These are phyloP conservation scores for Biscutella laevigata DNA, from an alignment of 441 rosid genomes.

Conservation along the genomic window DNA sequence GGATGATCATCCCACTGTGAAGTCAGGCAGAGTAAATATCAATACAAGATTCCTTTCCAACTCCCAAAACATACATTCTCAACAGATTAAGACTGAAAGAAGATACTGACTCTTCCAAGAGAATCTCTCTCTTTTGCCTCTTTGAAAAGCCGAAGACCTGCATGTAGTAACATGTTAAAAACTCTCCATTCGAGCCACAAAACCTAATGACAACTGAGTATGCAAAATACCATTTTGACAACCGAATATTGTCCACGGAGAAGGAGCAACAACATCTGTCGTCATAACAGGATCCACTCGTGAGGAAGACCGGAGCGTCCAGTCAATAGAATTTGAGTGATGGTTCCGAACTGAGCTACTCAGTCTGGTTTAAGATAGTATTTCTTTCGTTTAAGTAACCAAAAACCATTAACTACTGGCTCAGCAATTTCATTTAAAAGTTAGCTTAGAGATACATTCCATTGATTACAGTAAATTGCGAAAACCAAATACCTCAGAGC, in stretches of 20 bases:
- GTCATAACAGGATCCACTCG: constrained; percentile 52
- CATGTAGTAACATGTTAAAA: constrained; percentile 21
- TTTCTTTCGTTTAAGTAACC: not conserved
- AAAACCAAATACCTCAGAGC: constrained; percentile 65
- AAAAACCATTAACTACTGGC: constrained; percentile 3
- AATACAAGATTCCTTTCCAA: constrained; percentile 2
- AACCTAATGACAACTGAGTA: not conserved
- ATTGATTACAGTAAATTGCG: not conserved
- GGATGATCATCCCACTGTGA: constrained; percentile 94
- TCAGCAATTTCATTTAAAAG: not conserved
- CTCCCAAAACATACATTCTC: not conserved
- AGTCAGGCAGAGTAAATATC: constrained; percentile 9
- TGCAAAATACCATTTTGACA: constrained; percentile 72
- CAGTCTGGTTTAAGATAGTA: constrained; percentile 37
- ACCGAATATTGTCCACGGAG: constrained; percentile 92
- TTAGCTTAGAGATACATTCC: not conserved
- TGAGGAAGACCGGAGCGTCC: constrained; percentile 57
- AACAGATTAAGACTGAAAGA: constrained; percentile 6
- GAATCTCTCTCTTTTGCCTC: constrained; percentile 86
- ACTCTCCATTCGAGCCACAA: constrained; percentile 15
- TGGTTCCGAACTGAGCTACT: constrained; percentile 47
- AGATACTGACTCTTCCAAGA: constrained; percentile 52
- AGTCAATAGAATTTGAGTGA: constrained; percentile 50
- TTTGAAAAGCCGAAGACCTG: constrained; percentile 87
- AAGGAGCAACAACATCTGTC: constrained; percentile 89